These are phyloP conservation scores for Verticillium klebahnii DNA, from an alignment of 2,329 filamentous ascomycete species.

Conservation along the genomic window DNA sequence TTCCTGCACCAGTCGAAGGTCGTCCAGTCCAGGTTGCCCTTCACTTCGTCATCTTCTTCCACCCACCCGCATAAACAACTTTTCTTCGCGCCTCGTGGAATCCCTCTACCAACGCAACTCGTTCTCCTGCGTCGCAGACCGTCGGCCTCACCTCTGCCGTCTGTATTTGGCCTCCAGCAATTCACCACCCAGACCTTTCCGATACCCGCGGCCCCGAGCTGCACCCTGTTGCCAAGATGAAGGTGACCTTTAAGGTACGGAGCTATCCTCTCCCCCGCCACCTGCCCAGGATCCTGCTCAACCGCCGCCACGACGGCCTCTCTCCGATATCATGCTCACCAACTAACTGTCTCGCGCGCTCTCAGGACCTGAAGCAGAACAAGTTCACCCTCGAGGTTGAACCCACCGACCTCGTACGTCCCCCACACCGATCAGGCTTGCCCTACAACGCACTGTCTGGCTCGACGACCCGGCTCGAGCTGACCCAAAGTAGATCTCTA, in stretches of 20 bases:
- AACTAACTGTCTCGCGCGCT: background rate
- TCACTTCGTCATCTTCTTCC: slow-evolving; percentile 4
- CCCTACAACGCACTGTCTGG: slow-evolving; percentile 13
- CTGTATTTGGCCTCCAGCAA: slow-evolving; percentile 4
- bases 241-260: slow-evolving; percentile 63
- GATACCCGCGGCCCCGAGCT: slow-evolving; percentile 20
- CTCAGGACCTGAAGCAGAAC: slow-evolving; percentile 93
- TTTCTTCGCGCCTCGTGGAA: slow-evolving; percentile 1
- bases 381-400: slow-evolving; percentile 97
- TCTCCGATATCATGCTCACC: background rate
- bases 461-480: background rate
- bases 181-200: background rate
- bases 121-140: background rate
- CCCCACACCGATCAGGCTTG: slow-evolving; percentile 15
- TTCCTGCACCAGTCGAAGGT: background rate
- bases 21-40: background rate
- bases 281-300: slow-evolving; percentile 2
- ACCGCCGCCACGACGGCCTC: background rate
- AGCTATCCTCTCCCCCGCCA: slow-evolving; percentile 4
- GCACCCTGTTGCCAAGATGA: slow-evolving; percentile 50
- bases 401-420: slow-evolving; percentile 80
- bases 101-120: background rate
- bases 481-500: slow-evolving; percentile 60
- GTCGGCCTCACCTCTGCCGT: background rate
- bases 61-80: slow-evolving; percentile 1